Base-by-base conservation (phyloP, 176 grass and related monocot species). In the Triticum timopheevii region DNA sequence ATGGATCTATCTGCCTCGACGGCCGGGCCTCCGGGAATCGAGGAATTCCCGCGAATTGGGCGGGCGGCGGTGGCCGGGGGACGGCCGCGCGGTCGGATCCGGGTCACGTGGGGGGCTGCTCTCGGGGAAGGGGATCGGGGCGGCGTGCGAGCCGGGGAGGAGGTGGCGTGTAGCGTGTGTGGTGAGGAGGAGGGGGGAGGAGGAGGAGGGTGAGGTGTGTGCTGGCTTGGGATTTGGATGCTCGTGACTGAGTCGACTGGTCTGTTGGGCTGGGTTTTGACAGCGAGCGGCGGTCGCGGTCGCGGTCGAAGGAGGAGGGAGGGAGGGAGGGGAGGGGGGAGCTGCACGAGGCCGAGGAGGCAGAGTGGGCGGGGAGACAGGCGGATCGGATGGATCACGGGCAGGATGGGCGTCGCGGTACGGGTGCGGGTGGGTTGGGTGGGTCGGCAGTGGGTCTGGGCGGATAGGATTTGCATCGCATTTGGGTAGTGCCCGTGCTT, bases 241-340 rank as follows among this genome's bases (percentile, higher is more conserved):
- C 45, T 75, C 10, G n/a, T 20, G 35, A 54, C 20, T 13, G 33
- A 13, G 69, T 75, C 25, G 71, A 47, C 70, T 19, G n/a, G 76
- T 58, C 35, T 59, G 54, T 0, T 75, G 13, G 83, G 61, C 23
- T 36, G 7, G 47, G 73, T 77, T 77, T 85, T 78, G 85, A 91
- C 89, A 91, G 85, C 89, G 76, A 84, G 76, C 85, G 36, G 81
- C 89, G 84, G 88, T 85, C 78, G 88, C 83, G 65, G 88, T 90
- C 79, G 84, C 84, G 65, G 84, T 81, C 56, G 85, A 76, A 83
- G 82, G 75, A 56, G 50, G 72, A 12, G 62, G 63, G 8, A 17
- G 17, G 30, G 6, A 31, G 45, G 0, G 49, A 52, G 30, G 31
- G 44, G 67, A 69, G 40, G 70, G 70, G 69, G 83, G 66, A 80